Conservation (phyloP, 1,139 yeast genomes). For the Geotrichum europaeum region DNA sequence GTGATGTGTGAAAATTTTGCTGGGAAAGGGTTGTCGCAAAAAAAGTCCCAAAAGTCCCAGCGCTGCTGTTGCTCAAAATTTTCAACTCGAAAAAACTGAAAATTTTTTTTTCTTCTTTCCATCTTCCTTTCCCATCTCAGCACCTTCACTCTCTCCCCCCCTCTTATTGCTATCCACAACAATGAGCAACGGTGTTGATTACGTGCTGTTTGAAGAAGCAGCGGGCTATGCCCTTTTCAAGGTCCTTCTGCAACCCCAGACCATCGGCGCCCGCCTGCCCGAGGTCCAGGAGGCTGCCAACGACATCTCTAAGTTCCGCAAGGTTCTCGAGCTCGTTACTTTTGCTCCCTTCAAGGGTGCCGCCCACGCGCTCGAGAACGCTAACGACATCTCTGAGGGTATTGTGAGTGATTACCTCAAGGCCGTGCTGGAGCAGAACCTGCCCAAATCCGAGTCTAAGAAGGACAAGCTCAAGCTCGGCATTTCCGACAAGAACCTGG, state of each 20-base stretch:
- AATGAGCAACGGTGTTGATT: conserved; percentile 49
- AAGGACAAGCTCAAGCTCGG: conserved; percentile 60
- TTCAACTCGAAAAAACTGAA: not conserved
- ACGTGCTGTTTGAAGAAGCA: conserved; percentile 94
- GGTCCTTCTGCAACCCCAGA: conserved; percentile 90
- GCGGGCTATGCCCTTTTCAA: conserved; percentile 97
- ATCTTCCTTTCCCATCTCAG: not conserved
- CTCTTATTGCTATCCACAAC: not conserved
- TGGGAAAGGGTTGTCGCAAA: not conserved
- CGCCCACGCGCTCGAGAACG: conserved; percentile 97
- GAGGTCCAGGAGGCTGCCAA: conserved; percentile 91
- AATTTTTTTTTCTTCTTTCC: conserved; percentile 6
- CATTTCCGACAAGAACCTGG: conserved; percentile 90
- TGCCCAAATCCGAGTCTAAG: conserved; percentile 79
- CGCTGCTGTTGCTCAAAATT: not conserved
- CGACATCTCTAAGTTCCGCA: conserved; percentile 84
- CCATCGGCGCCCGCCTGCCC: conserved; percentile 80
- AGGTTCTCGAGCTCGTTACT: conserved; percentile 86
- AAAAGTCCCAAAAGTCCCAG: not conserved
- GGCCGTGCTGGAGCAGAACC: conserved; percentile 79
- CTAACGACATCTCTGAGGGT: conserved; percentile 97
- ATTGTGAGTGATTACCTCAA: conserved; percentile 88
- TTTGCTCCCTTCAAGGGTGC: conserved; percentile 99
- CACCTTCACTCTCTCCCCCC: not conserved
- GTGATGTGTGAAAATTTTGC: not conserved